Conservation (phyloP, 352 stramenopile genomes). For the Phytophthora europaea region DNA sequence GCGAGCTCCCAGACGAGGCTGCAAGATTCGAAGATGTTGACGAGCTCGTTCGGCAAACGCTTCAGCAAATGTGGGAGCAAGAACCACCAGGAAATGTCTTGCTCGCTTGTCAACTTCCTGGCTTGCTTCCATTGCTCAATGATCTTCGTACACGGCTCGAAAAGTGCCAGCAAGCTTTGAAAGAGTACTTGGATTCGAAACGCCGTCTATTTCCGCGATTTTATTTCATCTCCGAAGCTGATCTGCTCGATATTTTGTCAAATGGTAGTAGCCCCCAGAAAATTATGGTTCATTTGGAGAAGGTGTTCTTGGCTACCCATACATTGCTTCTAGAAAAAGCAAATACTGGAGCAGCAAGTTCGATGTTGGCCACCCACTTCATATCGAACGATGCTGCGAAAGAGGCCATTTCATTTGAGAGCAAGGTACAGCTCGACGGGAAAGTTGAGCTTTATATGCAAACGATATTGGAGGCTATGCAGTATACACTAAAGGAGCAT, state of each 20-base stretch:
- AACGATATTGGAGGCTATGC: slow-evolving; percentile 92
- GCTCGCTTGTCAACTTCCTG: slow-evolving; percentile 84
- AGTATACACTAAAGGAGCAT: slow-evolving; percentile 90
- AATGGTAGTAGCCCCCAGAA: slow-evolving; percentile 91
- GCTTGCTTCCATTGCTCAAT: slow-evolving; percentile 78
- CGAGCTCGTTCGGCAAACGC: slow-evolving; percentile 68
- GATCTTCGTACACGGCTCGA: slow-evolving; percentile 87
- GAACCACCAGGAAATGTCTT: slow-evolving; percentile 76
- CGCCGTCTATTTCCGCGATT: slow-evolving; percentile 94
- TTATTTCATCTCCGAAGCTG: slow-evolving; percentile 96
- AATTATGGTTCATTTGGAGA: slow-evolving; percentile 94
- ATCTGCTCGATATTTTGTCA: slow-evolving; percentile 95
- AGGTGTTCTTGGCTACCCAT: slow-evolving; percentile 82
- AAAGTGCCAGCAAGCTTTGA: slow-evolving; percentile 94
- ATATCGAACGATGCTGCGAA: slow-evolving; percentile 91
- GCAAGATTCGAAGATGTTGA: slow-evolving; percentile 92
- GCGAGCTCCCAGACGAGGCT: slow-evolving; percentile 93
- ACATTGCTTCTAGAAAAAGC: slow-evolving; percentile 74
- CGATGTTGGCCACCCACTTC: slow-evolving; percentile 87
- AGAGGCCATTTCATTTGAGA: slow-evolving; percentile 93
- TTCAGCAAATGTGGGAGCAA: slow-evolving; percentile 84
- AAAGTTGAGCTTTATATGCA: slow-evolving; percentile 98
- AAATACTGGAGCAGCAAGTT: slow-evolving; percentile 21
- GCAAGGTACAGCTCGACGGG: slow-evolving; percentile 87
- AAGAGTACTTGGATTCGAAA: slow-evolving; percentile 96